Percentiles rank a stretch among this genome's conserved stretches.
Evolutionary conservation across 2,329 filamentous ascomycete genomes (phyloP).

Genomic region (Aspergillus terreus): DNA sequence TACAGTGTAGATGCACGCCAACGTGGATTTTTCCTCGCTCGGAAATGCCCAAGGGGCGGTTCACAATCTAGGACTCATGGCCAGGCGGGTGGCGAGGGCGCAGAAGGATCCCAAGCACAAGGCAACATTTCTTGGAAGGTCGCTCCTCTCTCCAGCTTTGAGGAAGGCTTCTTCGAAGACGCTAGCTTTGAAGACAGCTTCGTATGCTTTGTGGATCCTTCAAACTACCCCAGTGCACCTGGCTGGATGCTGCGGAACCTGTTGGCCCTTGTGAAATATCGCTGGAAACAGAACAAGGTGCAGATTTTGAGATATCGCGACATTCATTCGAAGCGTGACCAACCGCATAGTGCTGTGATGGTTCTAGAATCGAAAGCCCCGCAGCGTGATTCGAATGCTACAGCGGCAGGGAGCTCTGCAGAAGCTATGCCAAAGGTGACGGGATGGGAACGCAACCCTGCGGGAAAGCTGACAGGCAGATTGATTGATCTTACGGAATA

Average conservation of each 20-base stretch:
- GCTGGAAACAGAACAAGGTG: slow-evolving; percentile 71
- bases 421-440: slow-evolving; percentile 78
- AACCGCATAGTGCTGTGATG: slow-evolving; percentile 77
- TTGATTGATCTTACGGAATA: slow-evolving; percentile 83
- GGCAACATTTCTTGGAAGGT: slow-evolving; percentile 62
- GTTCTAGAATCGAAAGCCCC: slow-evolving; percentile 48
- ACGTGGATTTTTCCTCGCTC: slow-evolving; percentile 93
- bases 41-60: slow-evolving; percentile 55
- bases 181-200: slow-evolving; percentile 71
- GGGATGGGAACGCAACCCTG: slow-evolving; percentile 85
- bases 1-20: slow-evolving; percentile 78
- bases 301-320: slow-evolving; percentile 92
- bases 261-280: slow-evolving; percentile 75
- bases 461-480: slow-evolving; percentile 72
- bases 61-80: background rate
- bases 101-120: background rate
- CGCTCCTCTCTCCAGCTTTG: slow-evolving; percentile 70
- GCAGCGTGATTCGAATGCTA: slow-evolving; percentile 27
- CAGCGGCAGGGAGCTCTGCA: background rate
- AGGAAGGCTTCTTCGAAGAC: slow-evolving; percentile 80
- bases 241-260: slow-evolving; percentile 93
- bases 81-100: background rate
- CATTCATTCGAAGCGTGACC: slow-evolving; percentile 69
- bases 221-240: slow-evolving; percentile 80
- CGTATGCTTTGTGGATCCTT: slow-evolving; percentile 86